Percentiles rank a stretch among this genome's conserved stretches.
Conservation (phyloP, 164 flowering plant species). For the Pachysandra terminalis region DNA sequence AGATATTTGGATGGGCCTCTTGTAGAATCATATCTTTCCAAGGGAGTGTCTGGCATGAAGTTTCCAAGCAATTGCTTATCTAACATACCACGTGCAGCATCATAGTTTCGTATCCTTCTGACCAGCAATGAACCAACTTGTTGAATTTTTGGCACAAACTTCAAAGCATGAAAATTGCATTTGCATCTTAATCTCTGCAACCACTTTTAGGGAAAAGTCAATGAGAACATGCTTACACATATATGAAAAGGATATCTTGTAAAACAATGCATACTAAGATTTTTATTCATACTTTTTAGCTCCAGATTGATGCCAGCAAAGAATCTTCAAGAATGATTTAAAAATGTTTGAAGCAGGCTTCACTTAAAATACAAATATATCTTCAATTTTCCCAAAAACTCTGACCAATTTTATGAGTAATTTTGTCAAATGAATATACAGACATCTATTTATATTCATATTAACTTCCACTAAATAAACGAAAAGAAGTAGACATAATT, state of each 20-base stretch:
- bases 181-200: slow-evolving; percentile 88
- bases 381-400: background rate
- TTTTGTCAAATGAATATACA: background rate
- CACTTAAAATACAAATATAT: background rate
- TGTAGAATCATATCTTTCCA: slow-evolving; percentile 19
- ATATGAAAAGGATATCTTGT: background rate
- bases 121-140: slow-evolving; percentile 61
- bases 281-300: background rate
- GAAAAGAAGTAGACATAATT: too few species aligned
- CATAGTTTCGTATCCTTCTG: slow-evolving; percentile 59
- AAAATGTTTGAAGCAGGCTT: background rate
- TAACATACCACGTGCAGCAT: slow-evolving; percentile 32
- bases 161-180: slow-evolving; percentile 93
- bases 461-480: too few species aligned
- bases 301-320: background rate
- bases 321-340: too few species aligned
- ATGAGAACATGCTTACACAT: background rate
- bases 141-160: slow-evolving; percentile 86
- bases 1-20: slow-evolving; percentile 54
- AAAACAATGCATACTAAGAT: background rate
- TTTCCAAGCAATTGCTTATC: slow-evolving; percentile 74
- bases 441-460: too few species aligned
- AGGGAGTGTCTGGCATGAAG: slow-evolving; percentile 36
- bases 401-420: too few species aligned
- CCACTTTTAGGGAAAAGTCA: background rate